Evolutionary conservation across 179 eudicot species (phyloP).

Genomic region (Silene coronaria): DNA sequence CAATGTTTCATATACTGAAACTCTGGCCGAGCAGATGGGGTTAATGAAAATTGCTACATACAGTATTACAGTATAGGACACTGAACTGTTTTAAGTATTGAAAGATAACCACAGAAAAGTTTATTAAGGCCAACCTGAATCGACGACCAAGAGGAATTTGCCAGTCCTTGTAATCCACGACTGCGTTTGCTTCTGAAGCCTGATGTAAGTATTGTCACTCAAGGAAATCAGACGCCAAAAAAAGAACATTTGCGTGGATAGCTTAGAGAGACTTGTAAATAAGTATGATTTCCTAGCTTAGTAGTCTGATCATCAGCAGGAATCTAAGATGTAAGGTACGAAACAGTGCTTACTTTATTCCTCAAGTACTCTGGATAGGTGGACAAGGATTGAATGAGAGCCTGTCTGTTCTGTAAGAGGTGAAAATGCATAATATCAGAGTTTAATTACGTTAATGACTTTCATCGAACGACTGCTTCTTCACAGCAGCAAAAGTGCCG

Average conservation of each 20-base stretch:
- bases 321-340: background rate
- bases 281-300: too few species aligned
- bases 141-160: conserved; percentile 98
- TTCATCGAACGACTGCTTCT: too few species aligned
- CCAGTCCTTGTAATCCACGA: conserved; percentile 98
- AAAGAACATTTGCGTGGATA: too few species aligned
- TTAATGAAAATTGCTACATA: too few species aligned
- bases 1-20: background rate
- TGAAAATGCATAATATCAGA: conserved; percentile 8
- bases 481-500: too few species aligned
- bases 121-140: conserved; percentile 52
- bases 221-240: background rate
- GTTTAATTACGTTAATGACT: too few species aligned
- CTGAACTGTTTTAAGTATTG: background rate
- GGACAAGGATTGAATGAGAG: conserved; percentile 72
- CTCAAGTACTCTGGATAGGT: conserved; percentile 90
- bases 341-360: conserved; percentile 62
- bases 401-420: conserved; percentile 59
- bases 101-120: background rate
- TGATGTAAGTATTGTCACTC: conserved; percentile 23
- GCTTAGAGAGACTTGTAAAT: background rate
- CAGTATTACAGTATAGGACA: too few species aligned
- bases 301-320: background rate
- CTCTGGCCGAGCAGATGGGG: background rate
- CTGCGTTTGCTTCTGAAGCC: conserved; percentile 74